A percentile compares a stretch with the other conserved stretches of the same genome.
phyloP scores from a whole-genome alignment of 2,329 filamentous ascomycete species.

The Paecilomyces sp. region DNA sequence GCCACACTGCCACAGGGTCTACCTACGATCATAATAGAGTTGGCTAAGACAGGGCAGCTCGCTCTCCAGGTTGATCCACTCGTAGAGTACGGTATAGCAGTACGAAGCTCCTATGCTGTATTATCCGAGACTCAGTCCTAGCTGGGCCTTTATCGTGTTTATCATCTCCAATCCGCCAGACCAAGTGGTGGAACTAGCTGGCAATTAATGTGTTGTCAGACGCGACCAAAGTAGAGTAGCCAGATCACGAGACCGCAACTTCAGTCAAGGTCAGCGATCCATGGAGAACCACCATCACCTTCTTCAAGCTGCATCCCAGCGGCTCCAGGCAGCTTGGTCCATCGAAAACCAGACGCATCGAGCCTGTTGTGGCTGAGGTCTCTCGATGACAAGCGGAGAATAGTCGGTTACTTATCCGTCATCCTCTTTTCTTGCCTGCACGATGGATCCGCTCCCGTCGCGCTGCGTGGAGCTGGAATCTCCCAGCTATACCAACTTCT shows the following conservation, averaged over 20 bases:
- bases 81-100: too few relatives aligned
- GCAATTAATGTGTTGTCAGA: background rate
- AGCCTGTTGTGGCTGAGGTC: background rate
- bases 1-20: too few relatives aligned
- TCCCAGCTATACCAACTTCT: constrained; percentile 46
- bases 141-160: background rate
- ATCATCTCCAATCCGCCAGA: background rate
- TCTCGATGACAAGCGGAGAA: background rate
- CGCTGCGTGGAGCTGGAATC: constrained; percentile 47
- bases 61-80: too few relatives aligned
- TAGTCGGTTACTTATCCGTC: background rate
- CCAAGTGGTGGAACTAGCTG: background rate
- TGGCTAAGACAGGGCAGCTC: background rate
- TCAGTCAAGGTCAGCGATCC: background rate
- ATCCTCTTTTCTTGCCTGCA: background rate
- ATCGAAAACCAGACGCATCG: background rate
- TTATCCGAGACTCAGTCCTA: background rate
- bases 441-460: constrained; percentile 18
- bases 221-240: background rate
- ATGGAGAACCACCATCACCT: background rate
- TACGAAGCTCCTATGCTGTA: background rate
- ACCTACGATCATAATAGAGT: background rate
- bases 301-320: background rate
- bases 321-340: background rate
- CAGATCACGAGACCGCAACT: background rate